Percentiles rank a stretch among this genome's conserved stretches.
Evolutionary conservation across 495 filamentous ascomycete genomes (phyloP).

Genomic region (Poronia punctata): DNA sequence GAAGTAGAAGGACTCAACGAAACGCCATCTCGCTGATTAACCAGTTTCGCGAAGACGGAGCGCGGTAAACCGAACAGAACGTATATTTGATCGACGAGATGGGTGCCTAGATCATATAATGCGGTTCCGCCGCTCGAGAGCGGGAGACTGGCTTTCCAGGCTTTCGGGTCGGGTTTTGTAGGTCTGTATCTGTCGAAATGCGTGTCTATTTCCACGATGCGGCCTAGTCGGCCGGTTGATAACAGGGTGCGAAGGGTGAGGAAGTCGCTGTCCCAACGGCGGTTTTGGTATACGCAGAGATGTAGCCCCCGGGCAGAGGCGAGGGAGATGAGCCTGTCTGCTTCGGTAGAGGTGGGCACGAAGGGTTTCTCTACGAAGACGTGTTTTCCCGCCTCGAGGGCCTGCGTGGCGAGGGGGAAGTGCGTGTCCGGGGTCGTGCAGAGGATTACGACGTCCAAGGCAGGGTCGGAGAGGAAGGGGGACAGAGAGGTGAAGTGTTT

Average conservation of each 20-base stretch:
- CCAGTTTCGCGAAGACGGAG: constrained; percentile 60
- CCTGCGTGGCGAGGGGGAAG: constrained; percentile 55
- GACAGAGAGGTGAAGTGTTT: constrained; percentile 57
- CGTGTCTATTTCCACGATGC: constrained; percentile 71
- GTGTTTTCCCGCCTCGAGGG: constrained; percentile 71
- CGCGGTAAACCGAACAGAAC: constrained; percentile 71
- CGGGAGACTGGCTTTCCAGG: constrained; percentile 62
- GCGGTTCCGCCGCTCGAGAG: constrained; percentile 60
- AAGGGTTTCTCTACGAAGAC: constrained; percentile 90
- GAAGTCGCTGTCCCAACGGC: constrained; percentile 82
- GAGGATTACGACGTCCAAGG: constrained; percentile 65
- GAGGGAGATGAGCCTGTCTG: constrained; percentile 58
- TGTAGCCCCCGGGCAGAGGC: constrained; percentile 54
- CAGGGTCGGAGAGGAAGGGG: constrained; percentile 57
- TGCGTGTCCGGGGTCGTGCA: constrained; percentile 74
- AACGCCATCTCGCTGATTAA: constrained; percentile 51
- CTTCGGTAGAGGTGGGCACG: constrained; percentile 64
- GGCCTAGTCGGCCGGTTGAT: constrained; percentile 49
- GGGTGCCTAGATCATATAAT: constrained; percentile 77
- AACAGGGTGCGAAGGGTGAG: constrained; percentile 62
- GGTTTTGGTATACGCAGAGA: constrained; percentile 84
- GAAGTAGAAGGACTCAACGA: constrained; percentile 36
- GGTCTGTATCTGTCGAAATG: constrained; percentile 79
- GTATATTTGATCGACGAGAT: constrained; percentile 76
- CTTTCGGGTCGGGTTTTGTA: constrained; percentile 38